phyloP scores from a whole-genome alignment of 371 early-diverging fungal genomes.

The Rhizomucor miehei region DNA sequence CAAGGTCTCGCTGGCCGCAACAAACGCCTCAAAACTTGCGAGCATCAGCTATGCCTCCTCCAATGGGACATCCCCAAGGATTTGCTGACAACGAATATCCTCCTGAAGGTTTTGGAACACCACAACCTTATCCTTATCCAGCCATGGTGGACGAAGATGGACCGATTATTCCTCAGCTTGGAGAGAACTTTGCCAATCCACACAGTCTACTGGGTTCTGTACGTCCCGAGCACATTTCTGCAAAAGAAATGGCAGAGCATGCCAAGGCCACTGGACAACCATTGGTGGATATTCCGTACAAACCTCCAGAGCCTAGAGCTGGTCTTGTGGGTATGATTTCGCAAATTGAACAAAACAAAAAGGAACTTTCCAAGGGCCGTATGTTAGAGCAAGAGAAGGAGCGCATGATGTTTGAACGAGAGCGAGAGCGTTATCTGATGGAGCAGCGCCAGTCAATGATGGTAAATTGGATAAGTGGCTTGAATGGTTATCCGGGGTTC shows the following conservation, averaged over 20 bases:
- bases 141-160: constrained; percentile 20
- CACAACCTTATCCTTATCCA: constrained; percentile 1
- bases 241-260: constrained; percentile 40
- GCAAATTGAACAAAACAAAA: constrained; percentile 32
- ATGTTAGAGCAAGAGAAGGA: constrained; percentile 21
- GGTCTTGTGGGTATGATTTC: constrained; percentile 37
- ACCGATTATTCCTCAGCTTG: constrained; percentile 26
- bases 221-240: constrained; percentile 30
- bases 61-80: background rate
- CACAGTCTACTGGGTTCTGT: constrained; percentile 27
- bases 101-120: background rate
- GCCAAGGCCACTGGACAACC: constrained; percentile 38
- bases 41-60: constrained; percentile 1
- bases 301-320: constrained; percentile 24
- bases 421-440: constrained; percentile 11
- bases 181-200: constrained; percentile 25
- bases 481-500: too few relatives aligned
- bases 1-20: constrained; percentile 12
- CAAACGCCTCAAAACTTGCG: constrained; percentile 1
- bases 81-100: background rate
- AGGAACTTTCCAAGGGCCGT: constrained; percentile 17
- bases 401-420: constrained; percentile 37
- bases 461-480: constrained; percentile 9
- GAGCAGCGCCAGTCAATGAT: constrained; percentile 14
- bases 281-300: constrained; percentile 23